Percentiles rank a stretch among this genome's conserved stretches.
Evolutionary conservation across 176 grass and related monocot species (phyloP).

Genomic region (Rhipidocladum racemiflorum): DNA sequence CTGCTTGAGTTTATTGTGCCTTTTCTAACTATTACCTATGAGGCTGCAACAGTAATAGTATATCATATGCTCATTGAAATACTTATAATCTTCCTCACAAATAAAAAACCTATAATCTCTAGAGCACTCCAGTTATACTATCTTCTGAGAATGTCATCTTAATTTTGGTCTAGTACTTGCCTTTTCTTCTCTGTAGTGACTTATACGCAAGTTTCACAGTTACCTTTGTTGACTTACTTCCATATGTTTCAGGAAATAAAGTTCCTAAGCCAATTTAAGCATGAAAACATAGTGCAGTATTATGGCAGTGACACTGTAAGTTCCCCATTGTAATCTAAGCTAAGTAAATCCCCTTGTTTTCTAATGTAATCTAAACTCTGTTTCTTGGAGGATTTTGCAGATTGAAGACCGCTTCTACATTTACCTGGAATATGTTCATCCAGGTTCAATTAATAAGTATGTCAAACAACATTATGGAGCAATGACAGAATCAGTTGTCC

Average conservation of each 20-base stretch:
- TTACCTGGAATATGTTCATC: conserved; percentile 96
- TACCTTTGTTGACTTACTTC: conserved; percentile 31
- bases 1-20: not conserved
- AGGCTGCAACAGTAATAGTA: not conserved
- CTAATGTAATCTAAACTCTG: conserved; percentile 9
- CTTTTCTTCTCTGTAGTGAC: conserved; percentile 13
- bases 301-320: conserved; percentile 91
- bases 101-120: not conserved
- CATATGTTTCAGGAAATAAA: conserved; percentile 82
- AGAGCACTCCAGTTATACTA: not conserved
- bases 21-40: not conserved
- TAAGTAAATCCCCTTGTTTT: not conserved
- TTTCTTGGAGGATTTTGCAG: conserved; percentile 35
- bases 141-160: not conserved
- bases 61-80: conserved; percentile 21
- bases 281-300: conserved; percentile 94
- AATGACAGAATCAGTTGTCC: conserved; percentile 89
- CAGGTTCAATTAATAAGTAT: conserved; percentile 96
- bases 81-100: not conserved
- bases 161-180: not conserved
- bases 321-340: conserved; percentile 19
- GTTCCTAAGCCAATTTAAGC: conserved; percentile 92
- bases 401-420: conserved; percentile 89
- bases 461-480: conserved; percentile 80
- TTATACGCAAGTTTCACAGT: conserved; percentile 4